These are phyloP conservation scores for Taphrina flavorubra DNA, from an alignment of 1,139 yeast genomes.

Conservation along the genomic window DNA sequence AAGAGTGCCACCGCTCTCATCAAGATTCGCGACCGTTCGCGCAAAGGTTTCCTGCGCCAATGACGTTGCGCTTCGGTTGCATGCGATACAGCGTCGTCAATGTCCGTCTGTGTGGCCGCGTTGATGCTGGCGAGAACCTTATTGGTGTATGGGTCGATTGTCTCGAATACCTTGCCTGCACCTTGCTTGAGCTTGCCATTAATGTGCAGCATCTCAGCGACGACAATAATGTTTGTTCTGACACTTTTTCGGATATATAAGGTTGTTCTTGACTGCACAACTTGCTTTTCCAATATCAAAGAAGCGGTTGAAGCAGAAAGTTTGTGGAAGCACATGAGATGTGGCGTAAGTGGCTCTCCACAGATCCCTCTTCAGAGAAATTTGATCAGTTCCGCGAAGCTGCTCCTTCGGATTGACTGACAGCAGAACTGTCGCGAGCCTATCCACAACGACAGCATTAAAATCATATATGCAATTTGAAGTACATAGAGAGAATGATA, in stretches of 20 bases:
- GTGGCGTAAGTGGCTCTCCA: constrained; percentile 5
- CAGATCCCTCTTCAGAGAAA: no score
- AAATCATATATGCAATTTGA: not conserved
- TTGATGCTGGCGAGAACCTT: constrained; percentile 10
- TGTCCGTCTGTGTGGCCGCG: constrained; percentile 15
- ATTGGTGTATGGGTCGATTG: constrained; percentile 10
- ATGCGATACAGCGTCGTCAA: constrained; percentile 10
- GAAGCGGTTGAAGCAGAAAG: not conserved
- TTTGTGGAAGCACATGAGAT: constrained; percentile 3
- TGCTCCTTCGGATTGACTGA: no score
- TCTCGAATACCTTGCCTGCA: constrained; percentile 7
- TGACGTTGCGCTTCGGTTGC: constrained; percentile 8
- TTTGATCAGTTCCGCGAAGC: no score
- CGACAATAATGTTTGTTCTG: not conserved
- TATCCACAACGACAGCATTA: not conserved
- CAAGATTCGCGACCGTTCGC: constrained; percentile 9
- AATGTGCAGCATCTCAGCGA: constrained; percentile 7
- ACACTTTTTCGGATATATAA: no score
- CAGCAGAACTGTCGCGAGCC: no score
- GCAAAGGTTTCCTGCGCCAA: constrained; percentile 6
- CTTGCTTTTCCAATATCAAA: no score
- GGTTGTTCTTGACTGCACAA: not conserved
- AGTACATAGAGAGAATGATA: not conserved
- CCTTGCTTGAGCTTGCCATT: constrained; percentile 7
- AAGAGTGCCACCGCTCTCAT: constrained; percentile 14